These are phyloP conservation scores for Lachnellula hyalina DNA, from an alignment of 2,329 filamentous ascomycete species.

Conservation along the genomic window DNA sequence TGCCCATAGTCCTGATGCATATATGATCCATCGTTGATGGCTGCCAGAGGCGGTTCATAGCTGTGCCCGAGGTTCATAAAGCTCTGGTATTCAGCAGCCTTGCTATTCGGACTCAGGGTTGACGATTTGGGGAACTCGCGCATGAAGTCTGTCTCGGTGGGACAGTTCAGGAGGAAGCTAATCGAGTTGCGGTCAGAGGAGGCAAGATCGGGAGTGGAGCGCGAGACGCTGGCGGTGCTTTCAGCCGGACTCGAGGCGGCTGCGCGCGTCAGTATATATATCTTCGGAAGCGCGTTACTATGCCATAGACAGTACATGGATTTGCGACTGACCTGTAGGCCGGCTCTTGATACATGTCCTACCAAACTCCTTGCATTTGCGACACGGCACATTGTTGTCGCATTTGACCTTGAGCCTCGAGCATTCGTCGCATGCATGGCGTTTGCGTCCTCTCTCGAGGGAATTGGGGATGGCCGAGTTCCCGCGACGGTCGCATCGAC, in stretches of 20 bases:
- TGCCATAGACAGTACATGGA: not conserved
- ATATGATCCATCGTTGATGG: not conserved
- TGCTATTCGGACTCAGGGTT: conserved; percentile 19
- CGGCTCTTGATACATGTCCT: conserved; percentile 28
- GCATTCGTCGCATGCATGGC: conserved; percentile 32
- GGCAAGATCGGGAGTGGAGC: conserved; percentile 21
- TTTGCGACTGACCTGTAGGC: conserved; percentile 15
- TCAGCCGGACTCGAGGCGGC: conserved; percentile 23
- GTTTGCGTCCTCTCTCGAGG: conserved; percentile 30
- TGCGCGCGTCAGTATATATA: conserved; percentile 6
- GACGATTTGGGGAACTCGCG: conserved; percentile 26
- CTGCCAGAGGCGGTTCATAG: conserved; percentile 6
- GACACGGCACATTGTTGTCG: conserved; percentile 29
- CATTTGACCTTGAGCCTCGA: conserved; percentile 32
- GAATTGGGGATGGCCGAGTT: conserved; percentile 28
- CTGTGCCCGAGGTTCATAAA: conserved; percentile 2
- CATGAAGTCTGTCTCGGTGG: conserved; percentile 27
- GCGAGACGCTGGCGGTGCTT: conserved; percentile 11
- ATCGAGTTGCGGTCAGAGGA: conserved; percentile 30
- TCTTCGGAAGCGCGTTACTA: not conserved
- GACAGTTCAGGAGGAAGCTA: conserved; percentile 29
- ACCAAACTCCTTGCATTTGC: conserved; percentile 31
- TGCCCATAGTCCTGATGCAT: conserved; percentile 15
- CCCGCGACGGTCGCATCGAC: conserved; percentile 28
- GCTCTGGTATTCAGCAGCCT: conserved; percentile 8